Percentiles rank a stretch among this genome's conserved stretches.
Conservation (phyloP, 225 moss, liverwort and hornwort species). For the Neckera pumila region DNA sequence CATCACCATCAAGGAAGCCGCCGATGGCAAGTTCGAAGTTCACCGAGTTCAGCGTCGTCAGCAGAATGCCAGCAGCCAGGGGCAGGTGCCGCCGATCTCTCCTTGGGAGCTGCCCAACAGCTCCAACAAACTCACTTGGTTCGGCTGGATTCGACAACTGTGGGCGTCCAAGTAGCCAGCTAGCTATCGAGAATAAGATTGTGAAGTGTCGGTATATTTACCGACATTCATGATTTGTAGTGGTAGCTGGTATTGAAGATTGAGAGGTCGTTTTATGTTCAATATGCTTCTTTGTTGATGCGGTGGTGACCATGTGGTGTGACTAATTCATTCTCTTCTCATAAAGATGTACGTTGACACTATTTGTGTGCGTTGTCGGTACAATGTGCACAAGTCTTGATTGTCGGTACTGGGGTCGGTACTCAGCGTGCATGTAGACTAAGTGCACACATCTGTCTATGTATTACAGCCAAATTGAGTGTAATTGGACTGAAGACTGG, state of each 20-base stretch:
- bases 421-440: neutral
- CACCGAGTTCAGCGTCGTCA: neutral
- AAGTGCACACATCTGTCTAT: neutral
- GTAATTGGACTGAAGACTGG: neutral
- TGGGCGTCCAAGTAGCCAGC: neutral
- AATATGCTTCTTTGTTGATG: neutral
- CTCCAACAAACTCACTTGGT: neutral
- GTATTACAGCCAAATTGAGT: neutral
- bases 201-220: neutral
- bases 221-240: neutral
- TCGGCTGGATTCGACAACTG: slow-evolving; percentile 4
- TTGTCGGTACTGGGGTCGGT: neutral
- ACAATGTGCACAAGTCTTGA: neutral
- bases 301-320: neutral
- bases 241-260: neutral
- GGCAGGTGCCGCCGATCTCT: neutral
- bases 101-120: neutral
- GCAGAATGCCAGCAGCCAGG: neutral
- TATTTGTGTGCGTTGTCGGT: neutral
- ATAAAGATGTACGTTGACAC: neutral
- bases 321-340: neutral
- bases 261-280: too few species aligned
- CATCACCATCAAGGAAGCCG: slow-evolving; percentile 27
- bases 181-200: neutral
- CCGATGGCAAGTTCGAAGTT: neutral